Percentiles rank a stretch among this genome's conserved stretches.
Conservation (phyloP, 129 eudicot genomes). For the Smallanthus sonchifolius region DNA sequence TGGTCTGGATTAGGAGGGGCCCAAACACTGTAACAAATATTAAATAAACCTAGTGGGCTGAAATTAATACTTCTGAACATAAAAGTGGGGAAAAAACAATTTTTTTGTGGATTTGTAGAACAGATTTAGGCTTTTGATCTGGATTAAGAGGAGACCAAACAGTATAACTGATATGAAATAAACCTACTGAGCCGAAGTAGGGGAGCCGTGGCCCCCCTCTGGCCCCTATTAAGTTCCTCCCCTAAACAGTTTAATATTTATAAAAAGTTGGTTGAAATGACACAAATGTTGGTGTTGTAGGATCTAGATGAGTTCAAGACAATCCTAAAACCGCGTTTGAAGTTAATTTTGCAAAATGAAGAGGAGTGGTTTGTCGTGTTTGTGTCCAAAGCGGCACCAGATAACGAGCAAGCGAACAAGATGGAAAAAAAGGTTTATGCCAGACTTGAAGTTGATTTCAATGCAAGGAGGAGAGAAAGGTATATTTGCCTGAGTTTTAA, state of each 20-base stretch:
- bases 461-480: constrained; percentile 93
- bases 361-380: constrained; percentile 95
- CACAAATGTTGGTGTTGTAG: constrained; percentile 26
- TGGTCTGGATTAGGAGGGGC: no score
- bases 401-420: constrained; percentile 70
- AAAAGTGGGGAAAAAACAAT: no score
- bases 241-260: neutral
- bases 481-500: constrained; percentile 7
- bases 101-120: no score
- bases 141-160: no score
- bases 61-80: no score
- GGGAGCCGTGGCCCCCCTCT: no score
- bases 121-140: no score
- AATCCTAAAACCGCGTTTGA: constrained; percentile 86
- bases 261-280: constrained; percentile 5
- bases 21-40: no score
- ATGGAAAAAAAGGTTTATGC: constrained; percentile 87
- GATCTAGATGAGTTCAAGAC: constrained; percentile 97
- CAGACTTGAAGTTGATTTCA: constrained; percentile 90
- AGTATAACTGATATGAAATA: no score
- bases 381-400: constrained; percentile 80
- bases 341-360: constrained; percentile 86
- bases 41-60: no score
- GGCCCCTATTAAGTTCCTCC: no score
- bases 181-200: no score